These are phyloP conservation scores for Fusarium sp. DNA, from an alignment of 2,329 filamentous ascomycete species.

Conservation along the genomic window DNA sequence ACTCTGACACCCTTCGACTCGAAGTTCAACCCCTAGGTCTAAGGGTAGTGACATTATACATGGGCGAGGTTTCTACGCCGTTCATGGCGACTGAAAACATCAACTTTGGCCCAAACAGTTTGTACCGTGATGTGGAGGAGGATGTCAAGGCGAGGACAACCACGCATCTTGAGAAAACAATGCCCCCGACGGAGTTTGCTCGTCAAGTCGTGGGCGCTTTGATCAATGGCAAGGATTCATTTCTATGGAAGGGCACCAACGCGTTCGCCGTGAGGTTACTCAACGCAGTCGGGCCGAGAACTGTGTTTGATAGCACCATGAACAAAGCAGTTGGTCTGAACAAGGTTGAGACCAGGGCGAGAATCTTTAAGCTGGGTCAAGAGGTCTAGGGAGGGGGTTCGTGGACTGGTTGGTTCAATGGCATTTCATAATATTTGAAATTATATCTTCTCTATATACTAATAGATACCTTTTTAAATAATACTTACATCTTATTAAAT, in stretches of 20 bases:
- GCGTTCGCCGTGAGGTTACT: conserved; percentile 16
- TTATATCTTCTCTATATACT: neutral
- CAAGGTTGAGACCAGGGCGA: neutral
- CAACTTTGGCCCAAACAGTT: conserved; percentile 1
- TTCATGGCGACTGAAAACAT: conserved; percentile 12
- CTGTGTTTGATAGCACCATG: conserved; percentile 8
- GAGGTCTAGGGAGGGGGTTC: neutral
- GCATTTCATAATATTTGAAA: neutral
- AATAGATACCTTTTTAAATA: neutral
- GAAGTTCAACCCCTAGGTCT: conserved; percentile 1
- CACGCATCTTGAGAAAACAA: neutral
- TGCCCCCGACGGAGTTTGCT: conserved; percentile 13
- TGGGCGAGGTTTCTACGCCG: conserved; percentile 17
- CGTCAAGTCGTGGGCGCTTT: neutral
- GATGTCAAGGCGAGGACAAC: conserved; percentile 4
- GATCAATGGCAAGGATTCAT: neutral
- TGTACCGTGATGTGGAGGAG: neutral
- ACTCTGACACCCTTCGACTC: conserved; percentile 28
- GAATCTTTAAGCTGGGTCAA: neutral
- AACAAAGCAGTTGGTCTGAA: neutral
- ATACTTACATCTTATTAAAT: neutral
- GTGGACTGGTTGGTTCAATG: neutral
- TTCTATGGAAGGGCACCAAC: conserved; percentile 22
- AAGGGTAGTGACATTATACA: conserved; percentile 6
- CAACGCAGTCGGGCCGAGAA: conserved; percentile 12